Evolutionary conservation across 495 filamentous ascomycete species (phyloP), one percentile per base, ranked within the genome.

Genomic region (Aspergillus bertholletiae): DNA sequence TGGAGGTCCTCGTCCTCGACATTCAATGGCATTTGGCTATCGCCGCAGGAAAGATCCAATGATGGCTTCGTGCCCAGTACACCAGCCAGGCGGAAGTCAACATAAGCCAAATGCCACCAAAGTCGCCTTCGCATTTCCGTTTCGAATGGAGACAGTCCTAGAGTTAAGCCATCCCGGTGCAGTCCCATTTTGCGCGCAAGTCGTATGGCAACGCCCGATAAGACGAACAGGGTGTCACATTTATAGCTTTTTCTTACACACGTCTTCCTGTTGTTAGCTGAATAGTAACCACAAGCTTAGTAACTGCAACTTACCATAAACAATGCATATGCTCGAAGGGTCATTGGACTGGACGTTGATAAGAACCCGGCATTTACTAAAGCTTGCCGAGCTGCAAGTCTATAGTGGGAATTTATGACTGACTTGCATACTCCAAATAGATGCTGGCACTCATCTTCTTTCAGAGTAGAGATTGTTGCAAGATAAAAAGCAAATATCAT

Each of bases 401-500:
- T 82, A 58, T 87, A 90, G 51, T 80, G 77, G 17, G 69, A 64
- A 0, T 88, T 64, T 6, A 92, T n/a, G 0, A 13, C 22, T 6
- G 20, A 13, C 11, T 60, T 57, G 3, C 17, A 15, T 40, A 51
- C 46, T 18, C 47, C 56, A 23, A 70, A 55, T 2, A 27, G 44
- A 6, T 12, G 46, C 22, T 35, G 49, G 28, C 67, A 64, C 11
- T 63, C 54, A 0, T 64, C 54, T 9, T 66, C 47, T 23, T 77
- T 72, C 66, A 89, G 74, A 7, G 84, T 84, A 0, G 80, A 85
- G 13, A 86, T 78, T 0, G 85, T 79, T 30, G 81, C 80, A 60
- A 85, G 85, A 60, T 92, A 92, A 21, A 92, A 85, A 7, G 82
- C 71, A 51, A 92, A 92, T 68, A 90, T 76, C 8, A 92, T 60